Conservation (phyloP, 2,329 filamentous ascomycete genomes). For the Ambrosiella cleistominuta region DNA sequence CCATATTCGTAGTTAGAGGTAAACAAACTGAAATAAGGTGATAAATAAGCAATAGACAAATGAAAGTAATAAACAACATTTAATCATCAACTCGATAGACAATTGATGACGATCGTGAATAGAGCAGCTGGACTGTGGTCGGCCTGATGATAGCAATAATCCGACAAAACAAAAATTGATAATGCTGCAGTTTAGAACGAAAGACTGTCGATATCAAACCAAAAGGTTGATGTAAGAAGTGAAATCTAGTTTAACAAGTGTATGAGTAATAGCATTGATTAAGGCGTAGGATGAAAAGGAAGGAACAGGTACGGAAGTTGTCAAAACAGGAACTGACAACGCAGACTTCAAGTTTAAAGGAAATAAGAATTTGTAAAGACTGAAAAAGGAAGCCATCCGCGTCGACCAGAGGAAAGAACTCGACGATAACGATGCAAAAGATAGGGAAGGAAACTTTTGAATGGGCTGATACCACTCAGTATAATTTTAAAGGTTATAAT, state of each 20-base stretch:
- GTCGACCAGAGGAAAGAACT: no score
- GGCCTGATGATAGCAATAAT: background rate
- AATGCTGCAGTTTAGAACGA: background rate
- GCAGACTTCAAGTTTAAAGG: background rate
- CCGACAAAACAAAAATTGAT: background rate
- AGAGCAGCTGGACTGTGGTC: background rate
- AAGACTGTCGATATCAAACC: background rate
- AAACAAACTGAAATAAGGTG: background rate
- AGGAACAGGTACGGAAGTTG: background rate
- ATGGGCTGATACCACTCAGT: no score
- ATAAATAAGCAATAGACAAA: conserved; percentile 1
- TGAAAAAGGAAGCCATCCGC: background rate
- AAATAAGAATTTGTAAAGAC: conserved; percentile 2
- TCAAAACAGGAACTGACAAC: background rate
- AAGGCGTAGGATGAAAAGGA: background rate
- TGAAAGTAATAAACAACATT: background rate
- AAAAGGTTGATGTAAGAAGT: background rate
- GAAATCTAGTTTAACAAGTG: background rate
- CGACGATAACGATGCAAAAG: no score
- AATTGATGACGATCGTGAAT: background rate
- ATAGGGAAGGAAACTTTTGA: no score
- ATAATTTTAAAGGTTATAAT: no score
- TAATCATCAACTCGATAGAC: background rate
- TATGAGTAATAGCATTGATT: background rate
- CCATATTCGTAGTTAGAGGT: conserved; percentile 1